These are phyloP conservation scores for Claviceps paspali DNA, from an alignment of 2,329 filamentous ascomycete species.

Conservation along the genomic window DNA sequence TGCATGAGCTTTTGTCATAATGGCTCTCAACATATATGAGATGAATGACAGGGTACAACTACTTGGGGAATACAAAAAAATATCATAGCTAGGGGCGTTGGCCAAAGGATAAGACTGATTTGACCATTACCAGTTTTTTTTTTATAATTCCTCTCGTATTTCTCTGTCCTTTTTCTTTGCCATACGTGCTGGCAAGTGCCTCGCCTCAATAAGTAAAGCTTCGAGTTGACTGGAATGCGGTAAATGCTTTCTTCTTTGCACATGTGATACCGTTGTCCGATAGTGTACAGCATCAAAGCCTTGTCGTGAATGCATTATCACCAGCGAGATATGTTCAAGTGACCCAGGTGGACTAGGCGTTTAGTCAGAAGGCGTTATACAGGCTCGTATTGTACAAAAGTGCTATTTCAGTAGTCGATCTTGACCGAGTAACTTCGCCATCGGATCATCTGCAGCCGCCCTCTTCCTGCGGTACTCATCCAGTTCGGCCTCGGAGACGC, in stretches of 20 bases:
- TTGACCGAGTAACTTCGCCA: conserved; percentile 66
- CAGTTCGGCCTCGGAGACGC: conserved; percentile 69
- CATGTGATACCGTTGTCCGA: too few species aligned
- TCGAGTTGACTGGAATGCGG: too few species aligned
- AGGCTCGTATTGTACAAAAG: background rate
- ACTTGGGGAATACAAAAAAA: conserved; percentile 22
- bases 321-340: background rate
- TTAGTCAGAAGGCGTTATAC: background rate
- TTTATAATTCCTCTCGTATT: too few species aligned
- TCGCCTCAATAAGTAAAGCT: too few species aligned
- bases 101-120: conserved; percentile 31
- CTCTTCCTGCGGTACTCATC: conserved; percentile 71
- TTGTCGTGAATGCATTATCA: too few species aligned
- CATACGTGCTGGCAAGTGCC: too few species aligned
- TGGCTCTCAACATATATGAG: conserved; percentile 15
- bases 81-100: conserved; percentile 38
- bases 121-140: conserved; percentile 12
- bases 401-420: conserved; percentile 41
- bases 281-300: too few species aligned
- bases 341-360: background rate
- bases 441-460: conserved; percentile 64
- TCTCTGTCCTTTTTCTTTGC: too few species aligned
- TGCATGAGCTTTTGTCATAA: conserved; percentile 18
- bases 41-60: conserved; percentile 19
- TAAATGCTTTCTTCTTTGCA: too few species aligned